Evolutionary conservation across 139 green algal genomes (phyloP).

Genomic region (Chlamydomonas sp.): DNA sequence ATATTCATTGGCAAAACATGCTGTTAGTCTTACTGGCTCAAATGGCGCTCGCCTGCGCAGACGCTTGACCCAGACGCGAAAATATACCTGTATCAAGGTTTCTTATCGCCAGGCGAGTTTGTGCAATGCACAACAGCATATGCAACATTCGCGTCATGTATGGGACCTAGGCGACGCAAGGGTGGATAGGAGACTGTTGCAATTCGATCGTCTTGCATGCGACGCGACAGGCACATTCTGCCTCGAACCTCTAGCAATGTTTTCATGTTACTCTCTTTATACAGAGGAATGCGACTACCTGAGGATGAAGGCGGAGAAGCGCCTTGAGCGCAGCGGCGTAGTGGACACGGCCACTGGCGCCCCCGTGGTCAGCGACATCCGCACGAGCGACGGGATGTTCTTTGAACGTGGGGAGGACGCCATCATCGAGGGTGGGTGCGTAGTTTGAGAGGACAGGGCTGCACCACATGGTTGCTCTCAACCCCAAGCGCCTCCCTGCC

Average conservation of each 20-base stretch:
- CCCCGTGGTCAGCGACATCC: slow-evolving; percentile 21
- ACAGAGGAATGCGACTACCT: slow-evolving; percentile 60
- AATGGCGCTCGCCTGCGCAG: not conserved
- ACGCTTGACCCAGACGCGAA: slow-evolving; percentile 37
- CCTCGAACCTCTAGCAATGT: not conserved
- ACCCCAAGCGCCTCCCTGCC: too few relatives aligned
- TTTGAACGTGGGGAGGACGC: slow-evolving; percentile 44
- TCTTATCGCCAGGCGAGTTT: slow-evolving; percentile 34
- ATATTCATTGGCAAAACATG: not conserved
- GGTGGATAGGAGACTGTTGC: not conserved
- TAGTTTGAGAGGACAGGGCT: too few relatives aligned
- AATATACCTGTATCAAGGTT: slow-evolving; percentile 44
- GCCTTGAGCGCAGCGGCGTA: slow-evolving; percentile 53
- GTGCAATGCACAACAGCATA: not conserved
- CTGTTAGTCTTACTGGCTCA: not conserved
- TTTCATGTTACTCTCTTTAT: not conserved
- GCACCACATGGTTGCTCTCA: too few relatives aligned
- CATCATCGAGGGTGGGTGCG: slow-evolving; percentile 41
- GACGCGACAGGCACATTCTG: not conserved
- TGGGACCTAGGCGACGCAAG: not conserved
- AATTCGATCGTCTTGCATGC: not conserved
- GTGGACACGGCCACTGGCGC: slow-evolving; percentile 45
- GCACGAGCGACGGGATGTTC: slow-evolving; percentile 56
- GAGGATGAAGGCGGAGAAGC: slow-evolving; percentile 47
- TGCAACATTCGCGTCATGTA: not conserved